Evolutionary conservation across 2,329 filamentous ascomycete species (phyloP).

Genomic region (Metarhizium rileyi): DNA sequence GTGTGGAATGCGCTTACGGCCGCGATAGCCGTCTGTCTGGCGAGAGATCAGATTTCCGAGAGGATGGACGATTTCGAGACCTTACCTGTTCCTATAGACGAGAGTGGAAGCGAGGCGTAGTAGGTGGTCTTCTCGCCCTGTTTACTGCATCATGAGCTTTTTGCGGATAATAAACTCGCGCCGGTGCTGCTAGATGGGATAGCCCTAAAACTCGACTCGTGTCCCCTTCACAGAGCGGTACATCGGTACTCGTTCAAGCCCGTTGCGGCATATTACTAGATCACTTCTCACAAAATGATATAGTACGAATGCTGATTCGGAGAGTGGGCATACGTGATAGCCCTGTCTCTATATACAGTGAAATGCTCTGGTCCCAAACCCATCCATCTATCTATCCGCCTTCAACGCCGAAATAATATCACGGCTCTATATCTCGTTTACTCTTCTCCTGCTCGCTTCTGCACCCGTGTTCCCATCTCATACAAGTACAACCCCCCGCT

Average conservation of each 20-base stretch:
- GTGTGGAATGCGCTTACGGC: constrained; percentile 36
- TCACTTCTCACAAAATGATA: background rate
- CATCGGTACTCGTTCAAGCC: background rate
- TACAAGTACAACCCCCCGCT: background rate
- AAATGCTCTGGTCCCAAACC: background rate
- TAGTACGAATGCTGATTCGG: background rate
- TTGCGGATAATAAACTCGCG: background rate
- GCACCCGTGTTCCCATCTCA: background rate
- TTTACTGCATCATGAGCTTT: too few relatives aligned
- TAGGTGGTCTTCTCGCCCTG: too few relatives aligned
- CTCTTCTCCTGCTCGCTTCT: background rate
- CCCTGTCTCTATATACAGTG: background rate
- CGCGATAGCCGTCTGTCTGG: constrained; percentile 29
- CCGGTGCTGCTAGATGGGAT: background rate
- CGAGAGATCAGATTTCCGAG: constrained; percentile 28
- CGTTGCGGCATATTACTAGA: background rate
- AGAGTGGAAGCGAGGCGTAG: constrained; percentile 30
- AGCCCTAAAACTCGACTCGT: background rate
- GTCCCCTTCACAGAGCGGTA: background rate
- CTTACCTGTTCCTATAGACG: constrained; percentile 14
- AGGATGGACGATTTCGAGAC: constrained; percentile 26
- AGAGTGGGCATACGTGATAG: background rate
- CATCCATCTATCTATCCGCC: background rate
- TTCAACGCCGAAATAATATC: background rate
- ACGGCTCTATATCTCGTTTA: background rate